Evolutionary conservation across 257 asterid genomes (phyloP), one percentile per base, ranked within the genome.

Genomic region (Sherardia arvensis): DNA sequence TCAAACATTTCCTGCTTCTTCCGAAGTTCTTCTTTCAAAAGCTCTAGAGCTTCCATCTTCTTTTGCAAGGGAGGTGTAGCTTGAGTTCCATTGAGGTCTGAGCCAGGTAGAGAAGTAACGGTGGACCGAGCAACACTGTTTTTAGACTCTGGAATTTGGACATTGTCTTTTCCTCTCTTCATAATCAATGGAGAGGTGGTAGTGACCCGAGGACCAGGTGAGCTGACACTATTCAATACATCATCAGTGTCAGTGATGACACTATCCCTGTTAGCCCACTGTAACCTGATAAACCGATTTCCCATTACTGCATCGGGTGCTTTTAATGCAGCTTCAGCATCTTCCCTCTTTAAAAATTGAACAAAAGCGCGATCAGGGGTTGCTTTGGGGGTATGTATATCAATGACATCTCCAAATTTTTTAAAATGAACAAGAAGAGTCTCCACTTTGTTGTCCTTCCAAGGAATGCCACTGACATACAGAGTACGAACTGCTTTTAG

Each of bases 281-380:
- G 83, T 63, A 93, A 89, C 85, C 83, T 90, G 74, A 93, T 86
- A 78, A 93, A 93, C 33, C 99, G 92, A 79, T 93, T 93, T 30
- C 97, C 95, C 97, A 90, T 90, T 33, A 93, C 91, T 21, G 99
- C 99, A 87, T 93, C 99, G 49, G 99, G 99, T 65, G 99, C 88
- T 77, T 67, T 79, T 54, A 90, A 23, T 12, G 99, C 97, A 5
- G 91, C 84, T 71, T 87, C 97, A 36, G 99, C 97, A 73, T 90
- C 99, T 84, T 86, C 95, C 73, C 89, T 86, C 76, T 77, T 87
- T 1, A 86, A 83, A 72, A 87, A 90, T 60, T 93, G 99, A 75
- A 93, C 93, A 82, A 90, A 93, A 30, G 99, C 99, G 69, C 84
- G 76, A 65, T 86, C 96, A 67, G 80, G 68, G 63, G 82, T 77